phyloP scores from a whole-genome alignment of 1,139 yeast genomes.

The Candida tropicalis region DNA sequence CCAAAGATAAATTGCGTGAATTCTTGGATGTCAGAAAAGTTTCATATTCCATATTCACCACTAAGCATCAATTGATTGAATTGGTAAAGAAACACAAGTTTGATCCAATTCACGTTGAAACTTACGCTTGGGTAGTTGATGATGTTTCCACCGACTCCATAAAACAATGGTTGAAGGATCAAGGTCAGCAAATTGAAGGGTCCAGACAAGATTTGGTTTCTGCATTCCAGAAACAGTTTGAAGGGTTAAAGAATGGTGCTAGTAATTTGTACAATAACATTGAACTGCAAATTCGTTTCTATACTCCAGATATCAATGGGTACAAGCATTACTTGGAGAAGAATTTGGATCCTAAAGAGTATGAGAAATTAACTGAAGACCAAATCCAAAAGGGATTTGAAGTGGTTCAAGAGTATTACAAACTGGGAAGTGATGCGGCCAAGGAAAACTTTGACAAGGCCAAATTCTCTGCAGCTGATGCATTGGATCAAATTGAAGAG shows the following conservation, averaged over 20 bases:
- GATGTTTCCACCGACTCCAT: constrained; percentile 25
- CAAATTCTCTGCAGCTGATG: constrained; percentile 23
- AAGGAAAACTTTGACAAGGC: constrained; percentile 24
- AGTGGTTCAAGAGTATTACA: constrained; percentile 43
- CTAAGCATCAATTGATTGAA: constrained; percentile 48
- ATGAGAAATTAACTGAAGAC: constrained; percentile 23
- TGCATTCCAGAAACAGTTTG: constrained; percentile 16
- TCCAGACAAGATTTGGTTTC: constrained; percentile 26
- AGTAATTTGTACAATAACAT: constrained; percentile 12
- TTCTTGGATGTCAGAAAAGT: constrained; percentile 57
- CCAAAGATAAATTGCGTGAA: constrained; percentile 49
- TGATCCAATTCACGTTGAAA: constrained; percentile 30
- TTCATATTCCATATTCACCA: constrained; percentile 45
- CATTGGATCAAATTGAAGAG: constrained; percentile 24
- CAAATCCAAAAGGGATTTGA: constrained; percentile 23
- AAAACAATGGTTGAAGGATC: constrained; percentile 26
- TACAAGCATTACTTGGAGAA: constrained; percentile 20
- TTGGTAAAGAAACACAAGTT: constrained; percentile 49
- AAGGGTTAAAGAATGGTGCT: constrained; percentile 9
- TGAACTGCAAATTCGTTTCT: constrained; percentile 21
- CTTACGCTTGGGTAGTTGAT: constrained; percentile 24
- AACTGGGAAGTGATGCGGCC: constrained; percentile 36
- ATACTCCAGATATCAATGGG: constrained; percentile 21
- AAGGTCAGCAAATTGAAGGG: constrained; percentile 28
- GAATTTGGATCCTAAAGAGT: constrained; percentile 10